Conservation (phyloP, 1,284 basidiomycete species). For the Coniophora puteana region DNA sequence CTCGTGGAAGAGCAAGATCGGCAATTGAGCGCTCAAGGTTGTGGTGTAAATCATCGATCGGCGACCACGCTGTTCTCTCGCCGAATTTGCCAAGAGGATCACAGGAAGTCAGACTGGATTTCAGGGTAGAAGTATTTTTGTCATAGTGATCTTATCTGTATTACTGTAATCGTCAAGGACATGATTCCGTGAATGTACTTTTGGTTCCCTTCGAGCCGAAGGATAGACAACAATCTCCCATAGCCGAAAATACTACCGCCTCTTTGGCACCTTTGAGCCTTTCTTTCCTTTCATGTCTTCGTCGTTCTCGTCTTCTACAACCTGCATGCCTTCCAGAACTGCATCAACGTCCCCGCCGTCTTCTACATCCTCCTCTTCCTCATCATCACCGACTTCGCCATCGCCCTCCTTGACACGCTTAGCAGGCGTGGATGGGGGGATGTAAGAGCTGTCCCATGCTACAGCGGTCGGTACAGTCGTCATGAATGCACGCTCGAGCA, state of each 20-base stretch:
- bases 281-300: too few species aligned
- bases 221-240: too few species aligned
- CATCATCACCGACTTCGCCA: constrained; percentile 9
- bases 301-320: constrained; percentile 19
- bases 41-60: too few species aligned
- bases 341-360: constrained; percentile 15
- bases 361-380: constrained; percentile 8
- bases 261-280: too few species aligned
- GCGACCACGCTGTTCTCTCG: too few species aligned
- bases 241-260: too few species aligned
- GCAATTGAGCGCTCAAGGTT: constrained; percentile 30
- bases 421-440: constrained; percentile 12
- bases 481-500: constrained; percentile 67
- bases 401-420: constrained; percentile 41
- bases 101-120: neutral
- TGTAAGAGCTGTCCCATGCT: constrained; percentile 53
- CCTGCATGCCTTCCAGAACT: neutral
- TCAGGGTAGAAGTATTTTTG: too few species aligned
- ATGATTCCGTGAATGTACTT: too few species aligned
- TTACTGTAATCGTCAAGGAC: too few species aligned
- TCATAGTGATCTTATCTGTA: too few species aligned
- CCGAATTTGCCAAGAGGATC: neutral
- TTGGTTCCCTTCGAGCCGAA: too few species aligned
- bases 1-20: constrained; percentile 86
- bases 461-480: constrained; percentile 63